Evolutionary conservation across 495 filamentous ascomycete genomes (phyloP), one percentile per base, ranked within the genome.

Genomic region (Xylaria bambusicola): DNA sequence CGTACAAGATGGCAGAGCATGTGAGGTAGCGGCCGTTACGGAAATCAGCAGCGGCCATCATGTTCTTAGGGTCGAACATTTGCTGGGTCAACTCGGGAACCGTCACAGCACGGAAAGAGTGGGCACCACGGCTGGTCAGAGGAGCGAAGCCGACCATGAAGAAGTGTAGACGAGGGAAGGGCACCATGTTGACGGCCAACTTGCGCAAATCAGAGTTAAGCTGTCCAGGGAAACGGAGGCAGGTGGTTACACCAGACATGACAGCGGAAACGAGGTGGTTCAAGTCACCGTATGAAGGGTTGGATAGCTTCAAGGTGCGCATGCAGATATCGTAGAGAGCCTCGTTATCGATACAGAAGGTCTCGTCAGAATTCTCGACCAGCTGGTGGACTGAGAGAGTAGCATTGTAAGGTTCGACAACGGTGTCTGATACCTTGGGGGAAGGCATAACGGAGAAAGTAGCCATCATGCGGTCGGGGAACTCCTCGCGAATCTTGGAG

Each of bases 61-160:
- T 99, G 86, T 99, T 99, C 90, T 99, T 99, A 71, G 94, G 94
- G 83, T 99, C 94, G 84, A 91, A 99, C 92, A 99, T 99, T 80
- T 99, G 94, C 84, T 99, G 94, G 72, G 94, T 99, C 77, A 99
- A 85, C 84, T 99, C 94, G 33, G 95, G 94, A 60, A 99, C 94
- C 72, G 86, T 90, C 76, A 99, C 88, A 63, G 95, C 92, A 74
- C 94, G 95, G 94, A 98, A 99, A 62, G 87, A 88, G 84, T 92
- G 73, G 68, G 93, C 86, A 71, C 93, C 92, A 77, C 94, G 92
- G 84, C 90, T 93, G 74, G 94, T 99, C 66, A 99, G 87, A 74
- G 94, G 94, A 76, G 94, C 93, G 78, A 99, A 99, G 75, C 94
- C 94, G 75, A 99, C 95, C 94, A 99, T 99, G 89, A 99, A 99